Base-by-base conservation (phyloP, 2,329 filamentous ascomycete species). In the Beauveria brongniartii region DNA sequence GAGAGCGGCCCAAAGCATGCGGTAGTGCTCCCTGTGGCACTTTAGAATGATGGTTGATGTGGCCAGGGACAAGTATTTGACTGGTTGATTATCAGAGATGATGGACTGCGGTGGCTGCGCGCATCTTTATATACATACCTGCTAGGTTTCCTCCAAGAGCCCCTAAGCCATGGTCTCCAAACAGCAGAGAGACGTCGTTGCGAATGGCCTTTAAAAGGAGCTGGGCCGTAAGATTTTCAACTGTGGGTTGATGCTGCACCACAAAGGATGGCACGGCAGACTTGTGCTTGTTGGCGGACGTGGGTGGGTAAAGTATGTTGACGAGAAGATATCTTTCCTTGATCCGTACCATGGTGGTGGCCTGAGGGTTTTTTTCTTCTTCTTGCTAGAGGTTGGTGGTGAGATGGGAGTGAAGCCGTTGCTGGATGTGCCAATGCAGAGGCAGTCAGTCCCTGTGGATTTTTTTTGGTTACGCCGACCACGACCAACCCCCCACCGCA, bases 261-360 rank as follows among this genome's bases (percentile, higher is more conserved):
- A 97, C 77, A 62, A 89, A 79, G 77, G 84, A 73, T 70, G 89
- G 73, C 69, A 81, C 67, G 66, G 75, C 72, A 40, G 70, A 55
- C 61, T 72, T 73, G 63, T 67, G 65, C 52, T 69, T 63, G 63
- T 68, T 69, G 10, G 69, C 64, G 10, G 78, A 64, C 14, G 83
- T 77, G 7, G 85, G 81, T 0, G 92, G 91, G 69, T 97, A 97
- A 52, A 97, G 81, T 66, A 97, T 92, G 71, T 96, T 91, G 64
- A 97, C 85, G n/a, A 97, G 85, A 20, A 99, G 83, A 73, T 99
- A 99, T 69, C 94, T 88, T 74, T 96, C 89, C 76, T 99, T 99
- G 67, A 97, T 85, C 71, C 94, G 91, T 63, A 99, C 94, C 94
- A 99, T 97, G 54, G 41, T 64, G 26, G 3, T 16, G 28, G n/a